Conservation (phyloP, 1,284 basidiomycete genomes). For the Ustilago cynodontis region DNA sequence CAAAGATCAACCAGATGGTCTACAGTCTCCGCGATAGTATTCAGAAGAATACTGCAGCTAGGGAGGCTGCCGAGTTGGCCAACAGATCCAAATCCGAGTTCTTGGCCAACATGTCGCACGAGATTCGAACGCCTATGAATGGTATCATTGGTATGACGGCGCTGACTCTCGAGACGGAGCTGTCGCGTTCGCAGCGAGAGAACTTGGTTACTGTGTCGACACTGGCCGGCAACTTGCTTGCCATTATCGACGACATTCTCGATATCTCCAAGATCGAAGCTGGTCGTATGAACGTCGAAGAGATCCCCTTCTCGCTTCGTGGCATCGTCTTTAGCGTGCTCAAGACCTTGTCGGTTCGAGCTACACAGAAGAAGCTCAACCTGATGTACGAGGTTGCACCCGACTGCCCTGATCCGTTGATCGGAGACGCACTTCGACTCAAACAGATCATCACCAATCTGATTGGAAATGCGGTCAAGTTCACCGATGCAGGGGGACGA, state of each 20-base stretch:
- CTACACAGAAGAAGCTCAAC: slow-evolving; percentile 96
- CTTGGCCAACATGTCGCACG: slow-evolving; percentile 70
- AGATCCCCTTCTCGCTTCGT: slow-evolving; percentile 96
- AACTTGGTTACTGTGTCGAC: slow-evolving; percentile 95
- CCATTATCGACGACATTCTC: slow-evolving; percentile 80
- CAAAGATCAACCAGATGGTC: slow-evolving; percentile 99
- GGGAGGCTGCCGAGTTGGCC: slow-evolving; percentile 92
- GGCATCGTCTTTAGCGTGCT: slow-evolving; percentile 97
- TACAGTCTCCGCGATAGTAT: slow-evolving; percentile 96
- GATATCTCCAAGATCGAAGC: slow-evolving; percentile 77
- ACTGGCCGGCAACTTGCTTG: slow-evolving; percentile 88
- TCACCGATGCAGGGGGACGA: slow-evolving; percentile 87
- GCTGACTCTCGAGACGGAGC: slow-evolving; percentile 91
- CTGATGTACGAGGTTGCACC: slow-evolving; percentile 96
- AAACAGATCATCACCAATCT: slow-evolving; percentile 70
- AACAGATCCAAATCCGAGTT: slow-evolving; percentile 98
- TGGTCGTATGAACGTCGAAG: slow-evolving; percentile 99
- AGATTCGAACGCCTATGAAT: slow-evolving; percentile 70
- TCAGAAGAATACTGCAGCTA: slow-evolving; percentile 97
- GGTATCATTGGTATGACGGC: slow-evolving; percentile 99
- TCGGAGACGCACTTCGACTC: slow-evolving; percentile 90
- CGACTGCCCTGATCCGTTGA: slow-evolving; percentile 94
- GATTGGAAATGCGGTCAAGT: slow-evolving; percentile 73
- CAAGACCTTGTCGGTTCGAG: slow-evolving; percentile 97
- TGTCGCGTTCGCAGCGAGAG: slow-evolving; percentile 89